Base-by-base conservation (phyloP, 2,329 filamentous ascomycete species). In the Esteya vermicola region DNA sequence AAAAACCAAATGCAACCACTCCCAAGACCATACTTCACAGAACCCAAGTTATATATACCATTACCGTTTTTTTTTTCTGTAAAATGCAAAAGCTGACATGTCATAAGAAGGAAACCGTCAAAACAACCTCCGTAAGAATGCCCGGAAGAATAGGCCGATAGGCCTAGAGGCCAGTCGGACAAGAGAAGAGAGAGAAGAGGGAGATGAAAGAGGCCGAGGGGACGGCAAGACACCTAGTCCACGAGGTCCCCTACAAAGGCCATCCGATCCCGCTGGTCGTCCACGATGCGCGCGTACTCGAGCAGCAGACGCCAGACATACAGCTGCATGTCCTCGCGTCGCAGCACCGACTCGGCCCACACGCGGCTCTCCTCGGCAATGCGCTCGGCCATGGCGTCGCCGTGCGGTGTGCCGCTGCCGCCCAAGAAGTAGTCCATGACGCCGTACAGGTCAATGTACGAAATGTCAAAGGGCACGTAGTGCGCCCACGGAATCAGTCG, bases 391-490 rank as follows among this genome's bases (percentile, higher is more conserved):
- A 65, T 64, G 1, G 58, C 57, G 49, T 81, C 74, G 40, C 38
- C 42, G 16, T 10, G 19, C 18, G n/a, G n/a, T n/a, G n/a, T n/a
- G n/a, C n/a, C n/a, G n/a, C 6, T 5, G 27, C 28, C 22, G 28
- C n/a, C 13, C n/a, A 75, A 60, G 44, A 84, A 81, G 54, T 77
- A 84, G 35, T 78, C 71, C 51, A 82, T 58, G 10, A 78, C 64
- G 4, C 67, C 67, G 47, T 80, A 83, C 4, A 83, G 52, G 36
- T 84, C 81, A 38, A 70, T 61, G 44, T 73, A 80, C 1, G 70
- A 69, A 49, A 78, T 79, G 53, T 82, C 76, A 50, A 85, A 65
- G 4, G 81, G 81, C 1, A 78, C 71, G 47, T 81, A 85, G 56
- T 85, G 81, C 44, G 70, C 62, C 81, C 81, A 85, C 0, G 78